Base-by-base conservation (phyloP, 768 basidiomycete species). In the Xerocomellus intermedius region DNA sequence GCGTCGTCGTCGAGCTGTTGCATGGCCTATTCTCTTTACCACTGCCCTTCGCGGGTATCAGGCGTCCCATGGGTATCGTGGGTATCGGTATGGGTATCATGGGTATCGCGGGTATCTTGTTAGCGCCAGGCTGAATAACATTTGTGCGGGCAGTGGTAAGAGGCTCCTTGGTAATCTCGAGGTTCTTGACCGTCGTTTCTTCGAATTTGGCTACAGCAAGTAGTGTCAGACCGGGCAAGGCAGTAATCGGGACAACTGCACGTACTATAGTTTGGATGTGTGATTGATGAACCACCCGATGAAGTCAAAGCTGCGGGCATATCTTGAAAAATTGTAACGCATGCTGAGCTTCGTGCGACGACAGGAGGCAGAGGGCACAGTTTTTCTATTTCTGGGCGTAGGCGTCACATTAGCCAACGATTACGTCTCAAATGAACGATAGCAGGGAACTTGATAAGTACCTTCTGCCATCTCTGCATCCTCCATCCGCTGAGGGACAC, bases 11-110 rank as follows among this genome's bases (percentile, higher is more conserved):
- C 38, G 42, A 32, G 45, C 50, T 28, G 3, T 41, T 42, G 42
- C 41, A 38, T 36, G 51, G 2, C 21, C 30, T 42, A 38, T 66
- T 66, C 47, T 67, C 67, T 37, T 69, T 60, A 22, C 45, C 45
- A 45, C 42, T 50, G 28, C 47, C 30, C 12, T 41, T 59, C 33
- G 46, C n/a, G 17, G 37, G 24, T 39, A 42, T 55, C n/a, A 9
- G 3, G 49, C 50, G 51, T 26, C 19, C 52, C 57, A 50, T 46
- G 30, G 51, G 45, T 37, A 53, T 46, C 39, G 19, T 33, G 17
- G 49, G 45, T 37, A 42, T 32, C 10, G 26, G 48, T 32, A 16
- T 50, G 13, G 56, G 50, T 50, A 61, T 49, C 8, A 16, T 48
- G 28, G 55, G 48, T 21, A 12, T 52, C 51, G 43, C 35, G 39